Evolutionary conservation across 768 basidiomycete species (phyloP).

Genomic region (Hirschioporus abietinus): DNA sequence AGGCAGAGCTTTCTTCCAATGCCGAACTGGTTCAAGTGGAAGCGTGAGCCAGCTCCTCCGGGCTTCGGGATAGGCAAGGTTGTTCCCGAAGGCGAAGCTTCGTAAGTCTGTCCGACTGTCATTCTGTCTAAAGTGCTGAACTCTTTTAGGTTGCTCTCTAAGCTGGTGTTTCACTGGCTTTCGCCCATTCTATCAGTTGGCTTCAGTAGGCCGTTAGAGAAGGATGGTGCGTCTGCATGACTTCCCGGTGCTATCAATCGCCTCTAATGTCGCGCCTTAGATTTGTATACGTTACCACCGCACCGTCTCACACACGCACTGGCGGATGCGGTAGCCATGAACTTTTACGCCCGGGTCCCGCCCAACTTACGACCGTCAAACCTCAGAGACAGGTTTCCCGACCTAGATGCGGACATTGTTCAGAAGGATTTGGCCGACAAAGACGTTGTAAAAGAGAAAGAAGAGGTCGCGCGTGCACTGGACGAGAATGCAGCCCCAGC

Average conservation of each 20-base stretch:
- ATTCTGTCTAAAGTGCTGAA: constrained; percentile 10
- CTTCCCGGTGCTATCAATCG: neutral
- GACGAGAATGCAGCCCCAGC: constrained; percentile 7
- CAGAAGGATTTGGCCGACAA: constrained; percentile 10
- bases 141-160: constrained; percentile 35
- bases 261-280: constrained; percentile 22
- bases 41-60: constrained; percentile 38
- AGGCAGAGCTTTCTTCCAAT: neutral
- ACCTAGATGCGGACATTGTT: neutral
- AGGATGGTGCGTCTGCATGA: constrained; percentile 37
- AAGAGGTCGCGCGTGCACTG: neutral
- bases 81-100: constrained; percentile 34
- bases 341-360: constrained; percentile 47
- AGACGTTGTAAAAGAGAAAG: constrained; percentile 10
- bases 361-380: constrained; percentile 39
- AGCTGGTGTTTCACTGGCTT: constrained; percentile 49
- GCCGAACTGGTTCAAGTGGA: constrained; percentile 1
- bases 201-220: constrained; percentile 50
- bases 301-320: constrained; percentile 31
- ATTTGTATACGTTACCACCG: constrained; percentile 48
- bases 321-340: constrained; percentile 37
- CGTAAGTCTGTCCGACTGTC: constrained; percentile 20
- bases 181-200: constrained; percentile 50
- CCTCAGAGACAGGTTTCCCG: constrained; percentile 3
- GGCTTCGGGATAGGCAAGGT: constrained; percentile 41